Evolutionary conservation across 1,284 basidiomycete genomes (phyloP).

Genomic region (Tylopilus sp.): DNA sequence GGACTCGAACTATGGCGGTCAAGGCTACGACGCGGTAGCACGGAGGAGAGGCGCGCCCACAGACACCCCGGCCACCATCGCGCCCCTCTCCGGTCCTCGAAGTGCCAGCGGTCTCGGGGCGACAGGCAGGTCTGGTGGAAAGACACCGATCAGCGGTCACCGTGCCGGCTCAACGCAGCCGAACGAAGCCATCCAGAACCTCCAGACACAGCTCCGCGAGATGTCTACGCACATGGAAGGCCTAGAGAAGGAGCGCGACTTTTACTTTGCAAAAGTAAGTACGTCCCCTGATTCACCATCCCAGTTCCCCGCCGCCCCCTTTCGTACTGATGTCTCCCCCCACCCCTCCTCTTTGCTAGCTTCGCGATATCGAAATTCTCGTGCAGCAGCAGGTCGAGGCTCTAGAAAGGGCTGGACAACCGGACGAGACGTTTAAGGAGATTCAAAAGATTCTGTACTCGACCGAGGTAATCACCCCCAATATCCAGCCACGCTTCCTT

Average conservation of each 20-base stretch:
- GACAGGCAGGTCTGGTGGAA: constrained; percentile 52
- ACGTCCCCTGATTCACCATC: constrained; percentile 17
- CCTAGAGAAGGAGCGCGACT: constrained; percentile 93
- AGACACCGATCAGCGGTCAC: constrained; percentile 67
- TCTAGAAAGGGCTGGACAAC: constrained; percentile 56
- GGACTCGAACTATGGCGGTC: constrained; percentile 89
- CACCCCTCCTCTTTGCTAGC: constrained; percentile 50
- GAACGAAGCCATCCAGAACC: constrained; percentile 56
- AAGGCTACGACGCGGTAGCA: constrained; percentile 84
- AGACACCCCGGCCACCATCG: constrained; percentile 75
- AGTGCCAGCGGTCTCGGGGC: constrained; percentile 38
- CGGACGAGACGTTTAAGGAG: constrained; percentile 70
- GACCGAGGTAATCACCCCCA: constrained; percentile 68
- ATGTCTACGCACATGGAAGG: constrained; percentile 82
- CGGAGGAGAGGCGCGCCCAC: constrained; percentile 73
- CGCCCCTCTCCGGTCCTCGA: constrained; percentile 50
- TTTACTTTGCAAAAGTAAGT: constrained; percentile 93
- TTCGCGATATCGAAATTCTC: constrained; percentile 94
- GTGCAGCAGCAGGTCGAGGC: constrained; percentile 72
- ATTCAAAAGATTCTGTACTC: constrained; percentile 95
- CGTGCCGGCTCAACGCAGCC: constrained; percentile 58
- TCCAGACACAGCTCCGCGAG: constrained; percentile 81
- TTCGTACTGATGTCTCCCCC: constrained; percentile 5
- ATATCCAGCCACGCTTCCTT: not conserved
- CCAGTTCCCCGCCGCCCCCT: constrained; percentile 5